A percentile compares a stretch with the other conserved stretches of the same genome.
Conservation (phyloP, 2,329 filamentous ascomycete species). For the Bipolaris cookei region DNA sequence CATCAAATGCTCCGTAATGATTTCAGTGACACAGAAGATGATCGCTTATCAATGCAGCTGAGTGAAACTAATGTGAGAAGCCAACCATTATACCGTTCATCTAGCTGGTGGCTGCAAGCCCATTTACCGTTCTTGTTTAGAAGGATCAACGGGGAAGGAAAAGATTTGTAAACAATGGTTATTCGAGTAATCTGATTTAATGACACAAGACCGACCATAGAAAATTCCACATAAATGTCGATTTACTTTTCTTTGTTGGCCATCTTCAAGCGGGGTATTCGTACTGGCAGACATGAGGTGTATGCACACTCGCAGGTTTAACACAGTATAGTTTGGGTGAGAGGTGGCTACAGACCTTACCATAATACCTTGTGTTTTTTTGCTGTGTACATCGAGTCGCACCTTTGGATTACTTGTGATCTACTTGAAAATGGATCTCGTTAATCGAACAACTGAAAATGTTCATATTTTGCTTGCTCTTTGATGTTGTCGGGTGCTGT, state of each 20-base stretch:
- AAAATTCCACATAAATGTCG: not conserved
- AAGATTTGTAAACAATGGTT: no score
- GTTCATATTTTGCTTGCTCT: no score
- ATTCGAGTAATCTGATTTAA: no score
- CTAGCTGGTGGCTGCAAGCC: not conserved
- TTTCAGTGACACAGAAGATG: no score
- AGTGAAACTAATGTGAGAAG: not conserved
- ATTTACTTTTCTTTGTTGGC: not conserved
- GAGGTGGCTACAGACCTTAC: no score
- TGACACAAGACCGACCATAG: not conserved
- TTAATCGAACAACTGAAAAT: no score
- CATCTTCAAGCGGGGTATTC: not conserved
- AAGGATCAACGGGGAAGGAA: no score
- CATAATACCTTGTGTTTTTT: not conserved
- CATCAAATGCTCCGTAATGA: no score
- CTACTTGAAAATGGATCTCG: no score
- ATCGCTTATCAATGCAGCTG: not conserved
- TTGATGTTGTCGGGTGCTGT: no score
- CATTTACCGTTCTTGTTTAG: not conserved
- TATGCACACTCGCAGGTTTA: not conserved
- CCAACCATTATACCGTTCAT: not conserved
- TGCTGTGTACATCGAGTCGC: not conserved
- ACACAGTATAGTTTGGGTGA: not conserved
- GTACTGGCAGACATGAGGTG: not conserved
- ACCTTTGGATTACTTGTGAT: no score